These are phyloP conservation scores for Penicillium bialowiezense DNA, from an alignment of 495 filamentous ascomycete species.

Conservation along the genomic window DNA sequence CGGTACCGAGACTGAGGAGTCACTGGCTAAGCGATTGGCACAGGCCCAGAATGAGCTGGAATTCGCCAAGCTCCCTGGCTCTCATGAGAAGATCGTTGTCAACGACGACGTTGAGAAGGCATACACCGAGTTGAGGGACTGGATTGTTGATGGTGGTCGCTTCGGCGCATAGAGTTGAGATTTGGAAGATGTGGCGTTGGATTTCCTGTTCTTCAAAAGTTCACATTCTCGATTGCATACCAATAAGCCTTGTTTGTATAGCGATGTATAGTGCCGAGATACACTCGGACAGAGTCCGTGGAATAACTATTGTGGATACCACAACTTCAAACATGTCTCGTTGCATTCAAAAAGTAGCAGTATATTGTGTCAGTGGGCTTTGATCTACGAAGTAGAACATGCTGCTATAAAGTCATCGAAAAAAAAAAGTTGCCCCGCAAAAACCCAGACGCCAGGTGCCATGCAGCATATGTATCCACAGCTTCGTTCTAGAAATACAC, in stretches of 20 bases:
- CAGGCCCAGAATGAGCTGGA: conserved; percentile 84
- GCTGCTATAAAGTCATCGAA: conserved; percentile 10
- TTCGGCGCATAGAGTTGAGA: conserved; percentile 30
- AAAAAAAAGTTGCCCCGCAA: conserved; percentile 20
- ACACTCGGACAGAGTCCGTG: no score
- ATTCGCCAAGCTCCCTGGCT: conserved; percentile 67
- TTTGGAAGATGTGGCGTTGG: no score
- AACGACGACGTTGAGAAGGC: conserved; percentile 87
- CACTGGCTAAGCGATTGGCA: conserved; percentile 66
- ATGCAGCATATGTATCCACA: conserved; percentile 40
- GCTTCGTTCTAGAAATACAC: conserved; percentile 32
- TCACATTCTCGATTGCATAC: no score
- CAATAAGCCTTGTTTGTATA: no score
- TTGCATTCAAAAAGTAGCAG: conserved; percentile 11
- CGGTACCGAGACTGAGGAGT: conserved; percentile 79
- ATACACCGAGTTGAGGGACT: conserved; percentile 74
- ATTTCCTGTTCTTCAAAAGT: no score
- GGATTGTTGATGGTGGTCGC: conserved; percentile 49
- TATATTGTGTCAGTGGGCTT: neutral
- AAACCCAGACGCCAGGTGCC: conserved; percentile 40
- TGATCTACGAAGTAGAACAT: conserved; percentile 1
- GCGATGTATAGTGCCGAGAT: no score
- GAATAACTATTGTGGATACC: no score
- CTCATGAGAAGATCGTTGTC: conserved; percentile 82
- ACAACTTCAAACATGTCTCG: no score